These are phyloP conservation scores for Trichoderma sp. DNA, from an alignment of 2,329 filamentous ascomycete species.

Conservation along the genomic window DNA sequence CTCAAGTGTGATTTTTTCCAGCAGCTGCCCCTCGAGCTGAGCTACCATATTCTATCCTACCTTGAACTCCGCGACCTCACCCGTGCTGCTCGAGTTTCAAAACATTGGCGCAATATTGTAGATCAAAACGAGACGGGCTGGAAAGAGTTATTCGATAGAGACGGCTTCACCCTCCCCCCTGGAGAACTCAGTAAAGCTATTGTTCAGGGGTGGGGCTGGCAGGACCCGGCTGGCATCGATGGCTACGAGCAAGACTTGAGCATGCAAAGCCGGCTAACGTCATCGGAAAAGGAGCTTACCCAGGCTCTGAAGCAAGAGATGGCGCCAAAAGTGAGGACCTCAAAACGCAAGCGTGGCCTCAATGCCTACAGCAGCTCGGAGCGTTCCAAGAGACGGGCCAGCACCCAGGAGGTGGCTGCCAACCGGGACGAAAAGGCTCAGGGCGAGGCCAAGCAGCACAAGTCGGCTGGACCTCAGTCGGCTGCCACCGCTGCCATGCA, in stretches of 20 bases:
- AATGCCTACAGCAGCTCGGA: slow-evolving; percentile 52
- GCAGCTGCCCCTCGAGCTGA: slow-evolving; percentile 82
- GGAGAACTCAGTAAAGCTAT: slow-evolving; percentile 88
- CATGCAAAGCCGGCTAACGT: slow-evolving; percentile 55
- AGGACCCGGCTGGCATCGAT: slow-evolving; percentile 75
- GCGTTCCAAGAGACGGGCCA: slow-evolving; percentile 58
- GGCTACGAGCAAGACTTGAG: slow-evolving; percentile 84
- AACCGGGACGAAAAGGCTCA: slow-evolving; percentile 49
- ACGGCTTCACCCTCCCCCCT: slow-evolving; percentile 77
- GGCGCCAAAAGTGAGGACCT: slow-evolving; percentile 51
- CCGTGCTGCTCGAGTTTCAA: slow-evolving; percentile 89
- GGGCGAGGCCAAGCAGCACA: slow-evolving; percentile 52
- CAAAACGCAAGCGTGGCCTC: slow-evolving; percentile 61
- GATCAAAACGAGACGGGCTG: slow-evolving; percentile 94
- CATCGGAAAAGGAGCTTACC: slow-evolving; percentile 57
- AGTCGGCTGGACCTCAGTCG: slow-evolving; percentile 81
- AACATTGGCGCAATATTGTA: slow-evolving; percentile 86
- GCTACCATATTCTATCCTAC: slow-evolving; percentile 84
- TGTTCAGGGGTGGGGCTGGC: slow-evolving; percentile 95
- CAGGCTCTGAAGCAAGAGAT: slow-evolving; percentile 48
- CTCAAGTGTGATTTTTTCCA: slow-evolving; percentile 92
- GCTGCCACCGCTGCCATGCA: slow-evolving; percentile 82
- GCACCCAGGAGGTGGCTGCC: slow-evolving; percentile 51
- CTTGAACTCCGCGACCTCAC: slow-evolving; percentile 86
- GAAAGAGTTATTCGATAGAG: slow-evolving; percentile 87